A percentile compares a stretch with the other conserved stretches of the same genome.
Evolutionary conservation across 1,284 basidiomycete species (phyloP).

Genomic region (Ceratobasidium sp.): DNA sequence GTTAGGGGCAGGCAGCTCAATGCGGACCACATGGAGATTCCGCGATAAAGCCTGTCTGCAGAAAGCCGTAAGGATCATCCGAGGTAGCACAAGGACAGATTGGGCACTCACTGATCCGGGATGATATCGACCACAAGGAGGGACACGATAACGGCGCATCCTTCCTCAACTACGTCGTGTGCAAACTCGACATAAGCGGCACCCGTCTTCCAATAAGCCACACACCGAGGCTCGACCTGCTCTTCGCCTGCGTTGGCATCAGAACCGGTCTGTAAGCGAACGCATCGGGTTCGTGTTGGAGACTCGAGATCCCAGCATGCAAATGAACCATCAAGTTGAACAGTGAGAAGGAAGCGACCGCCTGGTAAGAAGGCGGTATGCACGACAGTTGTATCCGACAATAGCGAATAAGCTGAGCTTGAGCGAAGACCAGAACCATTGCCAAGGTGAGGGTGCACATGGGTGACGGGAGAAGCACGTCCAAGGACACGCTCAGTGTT

Average conservation of each 20-base stretch:
- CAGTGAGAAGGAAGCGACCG: constrained; percentile 38
- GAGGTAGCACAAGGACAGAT: neutral
- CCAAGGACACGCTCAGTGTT: constrained; percentile 26
- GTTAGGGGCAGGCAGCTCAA: constrained; percentile 30
- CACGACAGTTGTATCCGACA: constrained; percentile 31
- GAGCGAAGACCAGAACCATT: constrained; percentile 12
- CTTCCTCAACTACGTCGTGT: constrained; percentile 36
- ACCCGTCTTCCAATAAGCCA: constrained; percentile 38
- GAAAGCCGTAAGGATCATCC: constrained; percentile 32
- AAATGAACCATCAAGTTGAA: constrained; percentile 36
- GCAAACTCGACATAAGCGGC: constrained; percentile 38
- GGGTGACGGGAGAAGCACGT: constrained; percentile 37
- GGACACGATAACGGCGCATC: constrained; percentile 21
- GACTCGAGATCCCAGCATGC: constrained; percentile 36
- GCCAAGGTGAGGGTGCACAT: constrained; percentile 39
- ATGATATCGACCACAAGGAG: constrained; percentile 25
- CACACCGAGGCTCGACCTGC: constrained; percentile 29
- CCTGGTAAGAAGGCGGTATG: constrained; percentile 39
- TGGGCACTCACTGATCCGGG: constrained; percentile 33
- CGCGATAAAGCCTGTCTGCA: constrained; percentile 6
- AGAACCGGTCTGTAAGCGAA: constrained; percentile 31
- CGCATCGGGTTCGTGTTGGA: constrained; percentile 33
- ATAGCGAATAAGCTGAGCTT: constrained; percentile 32
- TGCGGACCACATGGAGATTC: constrained; percentile 35
- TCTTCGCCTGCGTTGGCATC: constrained; percentile 24